A percentile compares a stretch with the other conserved stretches of the same genome.
phyloP scores from a whole-genome alignment of 202 grass and related monocot species.

The Panicum virgatum region DNA sequence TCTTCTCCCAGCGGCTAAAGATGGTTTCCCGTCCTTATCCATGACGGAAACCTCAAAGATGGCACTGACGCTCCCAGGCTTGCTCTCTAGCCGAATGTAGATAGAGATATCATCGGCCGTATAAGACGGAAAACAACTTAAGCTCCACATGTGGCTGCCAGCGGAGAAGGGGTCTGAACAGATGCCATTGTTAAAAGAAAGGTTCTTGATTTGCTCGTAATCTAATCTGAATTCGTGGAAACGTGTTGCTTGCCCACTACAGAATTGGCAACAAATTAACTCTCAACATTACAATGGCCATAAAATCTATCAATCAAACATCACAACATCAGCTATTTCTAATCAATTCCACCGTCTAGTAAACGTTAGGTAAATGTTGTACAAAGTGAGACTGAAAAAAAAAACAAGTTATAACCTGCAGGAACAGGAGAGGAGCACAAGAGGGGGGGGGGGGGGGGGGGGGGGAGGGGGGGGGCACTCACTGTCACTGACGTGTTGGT shows the following conservation, averaged over 20 bases:
- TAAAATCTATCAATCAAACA: not conserved
- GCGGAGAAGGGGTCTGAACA: not conserved
- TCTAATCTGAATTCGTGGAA: conserved; percentile 26
- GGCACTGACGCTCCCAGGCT: not conserved
- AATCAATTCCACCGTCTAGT: not conserved
- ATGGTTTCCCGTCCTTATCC: not conserved
- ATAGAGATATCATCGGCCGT: not conserved
- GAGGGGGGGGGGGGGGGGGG: no score
- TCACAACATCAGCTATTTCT: not conserved
- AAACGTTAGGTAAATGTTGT: not conserved
- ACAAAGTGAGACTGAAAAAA: not conserved
- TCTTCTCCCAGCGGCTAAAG: not conserved
- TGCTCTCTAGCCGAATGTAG: not conserved
- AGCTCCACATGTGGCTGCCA: conserved; percentile 27
- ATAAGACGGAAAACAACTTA: not conserved
- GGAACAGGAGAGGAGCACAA: not conserved
- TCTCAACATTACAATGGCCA: not conserved
- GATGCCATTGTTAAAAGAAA: not conserved
- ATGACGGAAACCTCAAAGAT: not conserved
- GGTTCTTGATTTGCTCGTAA: conserved; percentile 7
- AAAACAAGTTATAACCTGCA: not conserved
- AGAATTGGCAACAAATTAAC: not conserved
- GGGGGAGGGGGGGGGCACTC: no score
- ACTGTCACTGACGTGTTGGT: not conserved
- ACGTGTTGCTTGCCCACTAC: not conserved